Evolutionary conservation across 768 basidiomycete genomes (phyloP), one percentile per base, ranked within the genome.

Genomic region (Mycena haematopus): DNA sequence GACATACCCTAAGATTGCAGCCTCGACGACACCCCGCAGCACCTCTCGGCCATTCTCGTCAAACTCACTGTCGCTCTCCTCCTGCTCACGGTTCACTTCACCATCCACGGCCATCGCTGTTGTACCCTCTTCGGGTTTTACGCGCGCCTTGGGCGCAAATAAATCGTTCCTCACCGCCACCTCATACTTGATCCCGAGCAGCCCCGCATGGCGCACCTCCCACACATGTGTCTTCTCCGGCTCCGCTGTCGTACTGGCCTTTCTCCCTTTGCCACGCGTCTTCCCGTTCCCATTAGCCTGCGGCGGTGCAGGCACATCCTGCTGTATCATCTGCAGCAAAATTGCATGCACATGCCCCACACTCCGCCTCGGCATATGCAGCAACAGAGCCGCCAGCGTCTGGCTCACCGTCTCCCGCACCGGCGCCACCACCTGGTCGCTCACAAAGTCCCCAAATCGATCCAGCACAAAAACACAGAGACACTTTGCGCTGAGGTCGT

Each of bases 171-270:
- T 81, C 19, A 99, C 97, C 15, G 96, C 97, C 38, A 99, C 95
- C 74, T 98, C 93, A 73, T 99, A 99, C 79, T 98, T 98, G 74
- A 99, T 88, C 1, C 97, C 97, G 10, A 99, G 83, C 62, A 99
- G 78, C 29, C 97, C 97, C n/a, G 97, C 96, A 79, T 99, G 97
- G 57, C 96, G 84, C 52, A 99, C 91, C 76, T 99, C 94, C 97
- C 97, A 99, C 8, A 95, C 84, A 74, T 96, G 93, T 56, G 76
- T 78, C 68, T 79, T 74, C 62, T 85, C 79, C 66, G 74, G 60
- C 25, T 79, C 78, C 31, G 65, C 63, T 3, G 44, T 1, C 19
- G 24, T 31, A 19, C 7, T 46, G 17, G 50, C 33, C 33, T 58
- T 53, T 31, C 33, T 52, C 50, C 50, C 31, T 31, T n/a, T 29